Evolutionary conservation across 176 grass and related monocot species (phyloP).

Genomic region (Ensete glaucum): DNA sequence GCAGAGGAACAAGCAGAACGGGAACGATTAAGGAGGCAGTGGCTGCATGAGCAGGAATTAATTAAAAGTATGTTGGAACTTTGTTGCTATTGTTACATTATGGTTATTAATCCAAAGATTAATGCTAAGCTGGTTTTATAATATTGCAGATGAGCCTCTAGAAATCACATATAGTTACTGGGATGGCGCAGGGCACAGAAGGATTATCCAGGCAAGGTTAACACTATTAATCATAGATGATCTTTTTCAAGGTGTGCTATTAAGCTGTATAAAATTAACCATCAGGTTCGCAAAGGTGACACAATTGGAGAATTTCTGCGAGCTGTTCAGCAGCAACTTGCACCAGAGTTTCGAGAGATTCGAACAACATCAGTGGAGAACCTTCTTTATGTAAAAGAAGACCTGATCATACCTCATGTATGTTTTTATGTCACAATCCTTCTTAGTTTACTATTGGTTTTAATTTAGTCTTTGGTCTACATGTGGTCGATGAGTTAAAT

Average conservation of each 20-base stretch:
- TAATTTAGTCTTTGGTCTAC: conserved; percentile 7
- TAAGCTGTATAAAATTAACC: conserved; percentile 3
- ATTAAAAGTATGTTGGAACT: conserved; percentile 72
- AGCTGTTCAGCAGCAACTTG: conserved; percentile 93
- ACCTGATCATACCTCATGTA: conserved; percentile 99
- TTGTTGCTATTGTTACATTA: neutral
- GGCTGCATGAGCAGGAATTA: conserved; percentile 80
- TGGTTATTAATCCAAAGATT: neutral
- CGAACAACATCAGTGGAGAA: conserved; percentile 96
- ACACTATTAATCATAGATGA: neutral
- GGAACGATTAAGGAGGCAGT: conserved; percentile 75
- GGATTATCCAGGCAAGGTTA: conserved; percentile 57
- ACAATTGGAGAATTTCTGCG: conserved; percentile 85
- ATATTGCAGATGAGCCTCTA: conserved; percentile 70
- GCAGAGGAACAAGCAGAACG: conserved; percentile 88
- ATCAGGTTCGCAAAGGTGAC: conserved; percentile 86
- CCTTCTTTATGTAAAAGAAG: conserved; percentile 98
- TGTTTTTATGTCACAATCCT: neutral
- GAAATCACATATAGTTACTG: conserved; percentile 98
- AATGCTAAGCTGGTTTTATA: conserved; percentile 7
- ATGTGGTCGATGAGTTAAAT: neutral
- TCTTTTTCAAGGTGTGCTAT: neutral
- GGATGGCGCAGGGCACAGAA: conserved; percentile 95
- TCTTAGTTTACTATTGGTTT: conserved; percentile 17
- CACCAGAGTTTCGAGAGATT: conserved; percentile 91